A percentile compares a stretch with the other conserved stretches of the same genome.
These are phyloP conservation scores for Leucaena leucocephala DNA, from an alignment of 306 rosid species.

Conservation along the genomic window DNA sequence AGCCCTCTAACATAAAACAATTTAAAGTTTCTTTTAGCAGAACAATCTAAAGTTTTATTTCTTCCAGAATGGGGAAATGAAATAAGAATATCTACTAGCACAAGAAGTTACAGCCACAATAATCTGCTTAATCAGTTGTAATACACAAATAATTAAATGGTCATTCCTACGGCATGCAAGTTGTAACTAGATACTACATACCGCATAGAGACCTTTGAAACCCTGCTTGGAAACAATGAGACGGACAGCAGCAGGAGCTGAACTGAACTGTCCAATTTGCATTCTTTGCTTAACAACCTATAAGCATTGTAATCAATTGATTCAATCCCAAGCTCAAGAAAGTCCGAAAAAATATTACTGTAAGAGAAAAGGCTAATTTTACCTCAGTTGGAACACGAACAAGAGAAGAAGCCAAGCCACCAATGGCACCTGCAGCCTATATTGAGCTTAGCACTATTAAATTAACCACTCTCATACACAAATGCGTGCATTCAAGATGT, in stretches of 20 bases:
- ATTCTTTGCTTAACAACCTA: slow-evolving; percentile 72
- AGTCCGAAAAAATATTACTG: neutral
- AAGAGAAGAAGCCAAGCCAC: slow-evolving; percentile 74
- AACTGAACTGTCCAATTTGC: slow-evolving; percentile 53
- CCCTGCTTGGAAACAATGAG: slow-evolving; percentile 55
- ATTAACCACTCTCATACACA: neutral
- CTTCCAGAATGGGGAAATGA: slow-evolving; percentile 8
- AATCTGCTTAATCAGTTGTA: slow-evolving; percentile 11
- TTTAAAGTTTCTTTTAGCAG: neutral
- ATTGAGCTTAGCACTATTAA: slow-evolving; percentile 46
- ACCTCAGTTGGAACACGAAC: slow-evolving; percentile 91
- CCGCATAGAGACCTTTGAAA: slow-evolving; percentile 77
- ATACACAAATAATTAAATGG: slow-evolving; percentile 2
- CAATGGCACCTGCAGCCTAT: slow-evolving; percentile 83
- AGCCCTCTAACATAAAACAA: slow-evolving; percentile 24
- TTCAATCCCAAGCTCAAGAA: slow-evolving; percentile 35
- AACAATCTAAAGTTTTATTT: neutral
- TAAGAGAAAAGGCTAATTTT: slow-evolving; percentile 27
- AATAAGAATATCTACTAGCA: slow-evolving; percentile 11
- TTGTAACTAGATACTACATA: slow-evolving; percentile 37
- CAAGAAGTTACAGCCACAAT: slow-evolving; percentile 16
- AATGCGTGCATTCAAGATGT: neutral
- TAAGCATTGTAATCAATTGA: slow-evolving; percentile 24
- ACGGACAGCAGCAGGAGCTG: slow-evolving; percentile 53
- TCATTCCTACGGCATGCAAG: slow-evolving; percentile 7